Conservation (phyloP, 352 stramenopile species). For the Phytopythium delawarense region DNA sequence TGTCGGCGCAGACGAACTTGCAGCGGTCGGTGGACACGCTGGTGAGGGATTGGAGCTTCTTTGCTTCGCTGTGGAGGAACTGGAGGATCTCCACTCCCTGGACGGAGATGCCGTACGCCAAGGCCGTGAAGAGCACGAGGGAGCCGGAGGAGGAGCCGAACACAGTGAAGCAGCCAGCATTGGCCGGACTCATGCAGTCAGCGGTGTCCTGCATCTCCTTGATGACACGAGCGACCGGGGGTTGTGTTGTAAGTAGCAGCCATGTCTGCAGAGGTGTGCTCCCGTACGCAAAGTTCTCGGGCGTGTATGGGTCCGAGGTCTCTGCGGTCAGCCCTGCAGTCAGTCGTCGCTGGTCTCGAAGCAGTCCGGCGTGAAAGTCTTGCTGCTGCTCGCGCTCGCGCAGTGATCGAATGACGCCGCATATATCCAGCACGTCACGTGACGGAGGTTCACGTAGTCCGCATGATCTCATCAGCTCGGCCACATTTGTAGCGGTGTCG, state of each 20-base stretch:
- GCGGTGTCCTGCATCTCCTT: background rate
- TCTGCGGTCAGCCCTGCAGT: background rate
- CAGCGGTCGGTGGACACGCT: conserved; percentile 12
- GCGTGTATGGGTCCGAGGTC: conserved; percentile 20
- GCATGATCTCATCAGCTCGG: background rate
- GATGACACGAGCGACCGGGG: conserved; percentile 13
- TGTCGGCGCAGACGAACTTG: conserved; percentile 33
- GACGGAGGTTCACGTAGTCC: background rate
- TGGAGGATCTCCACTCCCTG: conserved; percentile 49
- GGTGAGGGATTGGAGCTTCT: conserved; percentile 13
- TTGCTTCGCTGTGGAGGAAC: conserved; percentile 30
- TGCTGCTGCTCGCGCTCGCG: conserved; percentile 29
- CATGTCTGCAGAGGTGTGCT: conserved; percentile 50
- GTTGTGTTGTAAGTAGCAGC: conserved; percentile 23
- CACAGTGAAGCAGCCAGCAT: conserved; percentile 20
- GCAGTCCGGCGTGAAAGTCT: conserved; percentile 25
- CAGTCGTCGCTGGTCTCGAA: conserved; percentile 18
- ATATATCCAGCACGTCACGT: background rate
- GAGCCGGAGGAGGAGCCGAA: conserved; percentile 56
- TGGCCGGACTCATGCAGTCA: background rate
- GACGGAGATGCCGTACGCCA: conserved; percentile 23
- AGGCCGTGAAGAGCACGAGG: conserved; percentile 42
- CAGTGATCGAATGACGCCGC: conserved; percentile 16
- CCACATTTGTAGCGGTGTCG: background rate
- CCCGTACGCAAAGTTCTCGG: conserved; percentile 53